Base-by-base conservation (phyloP, 176 grass and related monocot genomes). In the Phyllostachys edulis region DNA sequence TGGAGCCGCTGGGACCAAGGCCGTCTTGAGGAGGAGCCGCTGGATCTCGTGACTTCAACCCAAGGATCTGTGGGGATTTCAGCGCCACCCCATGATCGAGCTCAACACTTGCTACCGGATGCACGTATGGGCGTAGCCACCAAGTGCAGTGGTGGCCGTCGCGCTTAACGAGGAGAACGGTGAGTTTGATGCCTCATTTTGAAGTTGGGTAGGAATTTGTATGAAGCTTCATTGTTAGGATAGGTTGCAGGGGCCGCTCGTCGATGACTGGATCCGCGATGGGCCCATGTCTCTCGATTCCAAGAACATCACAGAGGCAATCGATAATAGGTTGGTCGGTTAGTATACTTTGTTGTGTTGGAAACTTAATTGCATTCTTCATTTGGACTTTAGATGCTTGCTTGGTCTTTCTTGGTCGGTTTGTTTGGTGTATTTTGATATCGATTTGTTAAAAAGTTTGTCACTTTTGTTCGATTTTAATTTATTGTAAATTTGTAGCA, bases 191-290 rank as follows among this genome's bases (percentile, higher is more conserved):
- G n/a, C n/a, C n/a, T n/a, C n/a, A n/a, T n/a, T n/a, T n/a, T n/a
- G n/a, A n/a, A n/a, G n/a, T n/a, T n/a, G n/a, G n/a, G n/a, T n/a
- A n/a, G n/a, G n/a, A n/a, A n/a, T n/a, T n/a, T n/a, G n/a, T n/a
- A n/a, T n/a, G n/a, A n/a, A n/a, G 59, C 54, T 88, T 36, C 37
- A 51, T 44, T 63, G 69, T 2, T 64, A 13, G 44, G 45, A 71
- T 32, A 98, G 95, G 91, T 95, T 17, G 72, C 95, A 0, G 95
- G 95, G 51, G 92, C 95, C 41, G 95, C 95, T 8, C 92, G 92
- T 9, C 91, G 75, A 98, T 98, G 95, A 90, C 78, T 98, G 95
- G 95, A 95, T 98, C 36, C 87, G 95, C 13, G 82, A 73, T 9
- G 92, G 92, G 38, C 96, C 96, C 4, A 29, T 50, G 45, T 86